Evolutionary conservation across 768 basidiomycete genomes (phyloP).

Genomic region (Podaxis carcinomalis): DNA sequence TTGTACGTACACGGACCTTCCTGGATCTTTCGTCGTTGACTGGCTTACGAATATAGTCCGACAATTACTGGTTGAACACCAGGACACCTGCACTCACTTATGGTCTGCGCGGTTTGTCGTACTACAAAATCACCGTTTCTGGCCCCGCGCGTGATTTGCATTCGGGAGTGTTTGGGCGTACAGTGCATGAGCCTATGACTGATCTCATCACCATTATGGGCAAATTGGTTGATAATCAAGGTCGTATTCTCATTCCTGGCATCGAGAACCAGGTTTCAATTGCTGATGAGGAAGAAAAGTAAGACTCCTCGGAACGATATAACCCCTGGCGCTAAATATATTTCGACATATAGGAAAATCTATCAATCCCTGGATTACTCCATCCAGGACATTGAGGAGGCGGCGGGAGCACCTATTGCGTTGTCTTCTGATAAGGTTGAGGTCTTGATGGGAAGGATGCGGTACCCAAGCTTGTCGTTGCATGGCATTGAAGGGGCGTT

Average conservation of each 20-base stretch:
- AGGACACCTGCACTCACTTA: conserved; percentile 81
- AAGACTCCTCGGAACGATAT: conserved; percentile 1
- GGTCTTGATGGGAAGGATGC: conserved; percentile 92
- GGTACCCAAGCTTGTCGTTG: conserved; percentile 80
- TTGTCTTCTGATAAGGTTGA: conserved; percentile 72
- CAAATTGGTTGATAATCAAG: conserved; percentile 74
- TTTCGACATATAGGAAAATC: conserved; percentile 40
- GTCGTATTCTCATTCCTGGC: conserved; percentile 86
- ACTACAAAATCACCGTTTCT: conserved; percentile 77
- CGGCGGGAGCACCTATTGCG: conserved; percentile 73
- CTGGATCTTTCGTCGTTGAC: background rate
- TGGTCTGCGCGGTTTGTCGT: conserved; percentile 83
- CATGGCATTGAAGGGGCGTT: conserved; percentile 98
- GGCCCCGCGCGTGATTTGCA: conserved; percentile 89
- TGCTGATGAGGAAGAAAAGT: conserved; percentile 72
- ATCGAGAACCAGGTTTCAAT: conserved; percentile 80
- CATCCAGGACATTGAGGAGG: conserved; percentile 65
- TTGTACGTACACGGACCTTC: conserved; percentile 44
- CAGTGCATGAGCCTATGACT: conserved; percentile 91
- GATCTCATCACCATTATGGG: conserved; percentile 82
- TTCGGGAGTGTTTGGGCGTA: conserved; percentile 81
- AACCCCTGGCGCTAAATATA: background rate
- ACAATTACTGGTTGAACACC: conserved; percentile 92
- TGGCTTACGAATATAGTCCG: conserved; percentile 46
- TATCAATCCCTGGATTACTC: conserved; percentile 76